Evolutionary conservation across 1,284 basidiomycete species (phyloP).

Genomic region (Psilocybe mexicana): DNA sequence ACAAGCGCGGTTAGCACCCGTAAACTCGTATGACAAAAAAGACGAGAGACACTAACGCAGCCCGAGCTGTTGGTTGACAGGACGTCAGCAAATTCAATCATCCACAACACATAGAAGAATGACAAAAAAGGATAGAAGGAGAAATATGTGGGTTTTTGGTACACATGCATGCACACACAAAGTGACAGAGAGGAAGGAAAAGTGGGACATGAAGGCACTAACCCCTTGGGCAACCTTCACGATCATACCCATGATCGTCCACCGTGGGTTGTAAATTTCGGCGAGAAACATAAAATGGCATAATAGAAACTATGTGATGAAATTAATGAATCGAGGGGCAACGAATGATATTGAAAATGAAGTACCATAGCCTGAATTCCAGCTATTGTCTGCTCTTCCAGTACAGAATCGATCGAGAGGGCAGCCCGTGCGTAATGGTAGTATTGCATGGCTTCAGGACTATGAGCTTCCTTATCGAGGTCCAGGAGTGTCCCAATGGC

Average conservation of each 20-base stretch:
- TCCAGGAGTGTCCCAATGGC: conserved; percentile 51
- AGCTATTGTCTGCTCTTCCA: conserved; percentile 61
- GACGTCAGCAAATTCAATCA: conserved; percentile 12
- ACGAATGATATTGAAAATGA: conserved; percentile 8
- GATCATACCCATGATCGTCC: conserved; percentile 68
- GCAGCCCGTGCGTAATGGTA: conserved; percentile 63
- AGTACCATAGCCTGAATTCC: conserved; percentile 66
- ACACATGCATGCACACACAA: neutral
- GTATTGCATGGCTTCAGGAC: conserved; percentile 52
- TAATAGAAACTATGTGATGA: conserved; percentile 53
- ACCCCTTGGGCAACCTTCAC: conserved; percentile 71
- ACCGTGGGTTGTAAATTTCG: conserved; percentile 64
- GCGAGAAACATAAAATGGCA: conserved; percentile 71
- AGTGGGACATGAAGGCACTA: conserved; percentile 31
- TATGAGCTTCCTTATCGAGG: conserved; percentile 49
- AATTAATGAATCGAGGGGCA: neutral
- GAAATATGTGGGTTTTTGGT: neutral
- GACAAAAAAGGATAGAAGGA: conserved; percentile 9
- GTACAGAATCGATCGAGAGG: conserved; percentile 57
- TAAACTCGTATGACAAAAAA: neutral
- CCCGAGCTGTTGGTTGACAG: conserved; percentile 47
- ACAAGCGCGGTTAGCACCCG: neutral
- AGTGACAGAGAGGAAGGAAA: conserved; percentile 1
- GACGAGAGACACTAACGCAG: conserved; percentile 50
- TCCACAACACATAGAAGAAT: neutral